Base-by-base conservation (phyloP, 768 basidiomycete species). In the Agrocybe pediades region DNA sequence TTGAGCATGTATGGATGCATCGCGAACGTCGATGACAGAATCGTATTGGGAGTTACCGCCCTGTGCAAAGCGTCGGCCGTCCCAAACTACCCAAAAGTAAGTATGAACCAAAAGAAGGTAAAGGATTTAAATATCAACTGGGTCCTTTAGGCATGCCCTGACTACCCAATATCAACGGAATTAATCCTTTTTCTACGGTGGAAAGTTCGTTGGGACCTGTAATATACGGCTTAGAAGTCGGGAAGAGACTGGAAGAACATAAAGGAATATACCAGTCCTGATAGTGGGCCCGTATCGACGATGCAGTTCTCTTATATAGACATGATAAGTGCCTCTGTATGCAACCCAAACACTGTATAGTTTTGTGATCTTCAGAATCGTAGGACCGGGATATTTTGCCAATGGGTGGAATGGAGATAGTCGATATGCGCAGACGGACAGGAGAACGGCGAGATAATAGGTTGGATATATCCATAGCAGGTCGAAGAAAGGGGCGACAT, bases 281-380 rank as follows among this genome's bases (percentile, higher is more conserved):
- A 86, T 79, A 24, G 78, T 65, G 17, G 78, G 72, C 0, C 84
- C 84, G 49, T 84, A 84, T 27, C 64, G 67, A 15, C 73, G 69
- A 59, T 86, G 84, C 17, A 85, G 57, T 5, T 62, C 50, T 39
- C 75, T 65, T 46, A 75, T 71, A 53, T 74, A 76, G 1, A 70
- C 46, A 54, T 85, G 79, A 17, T 75, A 71, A 51, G 73, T 71
- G 1, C 81, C 80, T 17, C 43, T 53, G 17, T 50, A 63, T 1
- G 69, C 66, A 13, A 74, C 52, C 45, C 54, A 71, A 0, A 65
- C 68, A 6, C 62, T 60, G 62, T 71, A 74, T 1, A 78, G 36
- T 54, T 76, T 78, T 6, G 76, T 71, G 13, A 77, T 30, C 49
- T 68, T 75, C 64, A 65, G 66, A 2, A 73, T 49, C 1, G 68